phyloP scores from a whole-genome alignment of 345 rosid species.

The Lepidium africanum region DNA sequence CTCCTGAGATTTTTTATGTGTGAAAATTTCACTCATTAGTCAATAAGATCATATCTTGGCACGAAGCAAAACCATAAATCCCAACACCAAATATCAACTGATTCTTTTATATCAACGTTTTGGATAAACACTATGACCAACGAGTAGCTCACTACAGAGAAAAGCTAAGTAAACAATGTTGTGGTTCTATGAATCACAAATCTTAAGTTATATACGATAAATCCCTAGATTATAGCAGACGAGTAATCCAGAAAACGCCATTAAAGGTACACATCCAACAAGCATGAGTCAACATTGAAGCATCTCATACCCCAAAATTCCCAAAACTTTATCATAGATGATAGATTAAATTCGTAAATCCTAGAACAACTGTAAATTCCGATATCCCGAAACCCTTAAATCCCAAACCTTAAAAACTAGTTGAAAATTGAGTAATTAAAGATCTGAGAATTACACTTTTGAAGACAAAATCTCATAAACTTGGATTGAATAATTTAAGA shows the following conservation, averaged over 20 bases:
- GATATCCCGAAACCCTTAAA: too few species aligned
- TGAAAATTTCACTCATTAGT: not conserved
- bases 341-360: too few species aligned
- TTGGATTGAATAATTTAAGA: too few species aligned
- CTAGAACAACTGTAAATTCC: too few species aligned
- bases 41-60: not conserved
- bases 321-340: not conserved
- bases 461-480: too few species aligned
- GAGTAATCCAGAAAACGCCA: not conserved
- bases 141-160: not conserved
- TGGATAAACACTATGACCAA: not conserved
- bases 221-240: not conserved
- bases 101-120: not conserved
- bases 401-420: too few species aligned
- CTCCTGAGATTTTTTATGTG: constrained; percentile 10
- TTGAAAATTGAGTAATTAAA: too few species aligned
- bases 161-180: not conserved
- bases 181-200: not conserved
- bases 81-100: too few species aligned
- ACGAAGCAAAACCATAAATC: not conserved
- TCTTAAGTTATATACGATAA: not conserved
- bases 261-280: not conserved
- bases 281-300: constrained; percentile 7
- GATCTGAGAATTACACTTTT: too few species aligned
- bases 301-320: not conserved